phyloP scores from a whole-genome alignment of 768 basidiomycete genomes.

The Boletus coccyginus region DNA sequence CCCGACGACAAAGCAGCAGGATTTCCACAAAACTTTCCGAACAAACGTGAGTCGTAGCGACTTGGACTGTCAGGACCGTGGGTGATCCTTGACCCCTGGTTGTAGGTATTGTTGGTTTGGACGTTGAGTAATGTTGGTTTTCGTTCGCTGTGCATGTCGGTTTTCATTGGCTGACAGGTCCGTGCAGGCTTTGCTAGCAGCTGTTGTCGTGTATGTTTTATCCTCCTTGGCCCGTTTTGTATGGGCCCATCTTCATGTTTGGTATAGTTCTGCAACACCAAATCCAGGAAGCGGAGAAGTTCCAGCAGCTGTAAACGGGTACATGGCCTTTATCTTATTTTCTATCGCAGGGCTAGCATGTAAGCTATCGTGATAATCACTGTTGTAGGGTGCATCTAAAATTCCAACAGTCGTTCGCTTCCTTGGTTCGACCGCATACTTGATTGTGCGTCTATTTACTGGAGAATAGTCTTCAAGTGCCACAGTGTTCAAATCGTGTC shows the following conservation, averaged over 20 bases:
- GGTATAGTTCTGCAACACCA: slow-evolving; percentile 38
- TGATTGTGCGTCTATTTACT: slow-evolving; percentile 83
- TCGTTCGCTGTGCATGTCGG: slow-evolving; percentile 17
- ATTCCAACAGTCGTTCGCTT: slow-evolving; percentile 70
- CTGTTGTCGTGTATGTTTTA: slow-evolving; percentile 63
- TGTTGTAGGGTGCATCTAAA: neutral
- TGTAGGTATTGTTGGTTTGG: slow-evolving; percentile 79
- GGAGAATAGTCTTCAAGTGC: slow-evolving; percentile 60
- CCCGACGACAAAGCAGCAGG: slow-evolving; percentile 64
- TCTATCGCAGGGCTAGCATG: slow-evolving; percentile 86
- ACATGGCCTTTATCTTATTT: slow-evolving; percentile 86
- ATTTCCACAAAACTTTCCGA: slow-evolving; percentile 85
- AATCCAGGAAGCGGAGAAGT: slow-evolving; percentile 48
- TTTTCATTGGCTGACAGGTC: slow-evolving; percentile 10
- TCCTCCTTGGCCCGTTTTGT: neutral
- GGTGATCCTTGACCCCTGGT: slow-evolving; percentile 13
- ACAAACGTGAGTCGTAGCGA: slow-evolving; percentile 60
- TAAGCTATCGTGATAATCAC: slow-evolving; percentile 32
- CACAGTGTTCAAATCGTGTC: no score
- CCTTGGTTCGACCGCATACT: slow-evolving; percentile 75
- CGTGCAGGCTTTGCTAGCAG: slow-evolving; percentile 63
- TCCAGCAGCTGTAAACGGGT: slow-evolving; percentile 65
- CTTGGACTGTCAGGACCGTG: neutral
- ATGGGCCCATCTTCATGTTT: neutral
- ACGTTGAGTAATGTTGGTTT: slow-evolving; percentile 72